Base-by-base conservation (phyloP, 306 rosid species). In the Medicago ruthenica region DNA sequence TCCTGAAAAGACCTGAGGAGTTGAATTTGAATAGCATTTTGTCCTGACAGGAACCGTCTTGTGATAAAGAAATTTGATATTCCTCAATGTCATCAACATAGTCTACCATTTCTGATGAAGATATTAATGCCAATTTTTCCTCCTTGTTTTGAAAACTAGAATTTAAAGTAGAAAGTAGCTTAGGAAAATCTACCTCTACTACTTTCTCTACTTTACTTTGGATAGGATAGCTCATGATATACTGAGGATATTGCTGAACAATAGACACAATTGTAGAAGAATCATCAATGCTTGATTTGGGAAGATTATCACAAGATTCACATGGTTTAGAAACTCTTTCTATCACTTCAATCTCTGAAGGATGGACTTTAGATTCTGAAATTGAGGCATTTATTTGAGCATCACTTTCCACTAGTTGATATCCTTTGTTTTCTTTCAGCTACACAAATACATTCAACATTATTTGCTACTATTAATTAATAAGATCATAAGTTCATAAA, bases 1-100 rank as follows among this genome's bases (percentile, higher is more conserved):
- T 70, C 47, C 36, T 82, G 0, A 87, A 44, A 1, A 58, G 8
- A 53, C 15, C 22, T 63, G 82, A 47, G 50, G 84, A 42, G 67
- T 74, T 87, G 82, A 87, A 90, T 81, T 82, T 83, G 61, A 89
- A 85, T 17, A 86, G 77, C 48, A 87, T 86, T 81, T 89, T 88
- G 70, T 91, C 87, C 36, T 80, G 86, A 68, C 13, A 69, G 31
- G 82, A 70, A 62, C 58, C 85, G 18, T 83, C 77, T 74, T 74
- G 80, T 58, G 67, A 36, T 21, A 47, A 73, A 34, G 86, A 58
- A 76, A 87, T 74, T 53, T 61, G 84, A 51, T 55, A 75, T 78
- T 89, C 90, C 76, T 86, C 87, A 21, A 86, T 84, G 80, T 86
- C 91, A 63, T 89, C 90, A 31, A 73, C 79, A 82, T 76, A 82